Conservation (phyloP, 257 asterid species). For the Leptodermis oblonga region DNA sequence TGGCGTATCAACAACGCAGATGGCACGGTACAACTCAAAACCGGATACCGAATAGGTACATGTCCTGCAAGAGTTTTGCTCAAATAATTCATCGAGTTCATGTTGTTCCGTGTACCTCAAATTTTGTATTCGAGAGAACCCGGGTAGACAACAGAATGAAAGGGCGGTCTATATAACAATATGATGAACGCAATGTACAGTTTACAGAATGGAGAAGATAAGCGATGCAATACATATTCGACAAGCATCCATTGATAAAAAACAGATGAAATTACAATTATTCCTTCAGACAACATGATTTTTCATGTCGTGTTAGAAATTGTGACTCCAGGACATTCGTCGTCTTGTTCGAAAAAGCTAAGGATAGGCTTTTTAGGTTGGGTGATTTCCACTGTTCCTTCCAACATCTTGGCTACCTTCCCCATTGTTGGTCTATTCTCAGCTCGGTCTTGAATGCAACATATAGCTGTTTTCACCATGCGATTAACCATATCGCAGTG, state of each 20-base stretch:
- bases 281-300: too few relatives aligned
- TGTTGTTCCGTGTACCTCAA: neutral
- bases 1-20: neutral
- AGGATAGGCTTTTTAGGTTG: conserved; percentile 56
- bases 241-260: too few relatives aligned
- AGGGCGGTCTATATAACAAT: neutral
- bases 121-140: neutral
- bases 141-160: neutral
- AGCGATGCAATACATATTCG: neutral
- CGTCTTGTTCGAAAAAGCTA: neutral
- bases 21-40: neutral
- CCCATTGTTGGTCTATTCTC: conserved; percentile 88
- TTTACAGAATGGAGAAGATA: neutral
- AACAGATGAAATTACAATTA: too few relatives aligned
- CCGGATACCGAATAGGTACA: neutral
- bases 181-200: neutral
- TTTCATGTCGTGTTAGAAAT: too few relatives aligned
- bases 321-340: too few relatives aligned
- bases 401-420: conserved; percentile 88
- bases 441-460: conserved; percentile 77
- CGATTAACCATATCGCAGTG: conserved; percentile 74
- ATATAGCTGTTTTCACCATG: conserved; percentile 85
- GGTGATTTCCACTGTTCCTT: conserved; percentile 76
- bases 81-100: neutral
- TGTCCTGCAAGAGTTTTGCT: neutral